Conservation (phyloP, 192 early-diverging fungal species). For the Podila horticola region DNA sequence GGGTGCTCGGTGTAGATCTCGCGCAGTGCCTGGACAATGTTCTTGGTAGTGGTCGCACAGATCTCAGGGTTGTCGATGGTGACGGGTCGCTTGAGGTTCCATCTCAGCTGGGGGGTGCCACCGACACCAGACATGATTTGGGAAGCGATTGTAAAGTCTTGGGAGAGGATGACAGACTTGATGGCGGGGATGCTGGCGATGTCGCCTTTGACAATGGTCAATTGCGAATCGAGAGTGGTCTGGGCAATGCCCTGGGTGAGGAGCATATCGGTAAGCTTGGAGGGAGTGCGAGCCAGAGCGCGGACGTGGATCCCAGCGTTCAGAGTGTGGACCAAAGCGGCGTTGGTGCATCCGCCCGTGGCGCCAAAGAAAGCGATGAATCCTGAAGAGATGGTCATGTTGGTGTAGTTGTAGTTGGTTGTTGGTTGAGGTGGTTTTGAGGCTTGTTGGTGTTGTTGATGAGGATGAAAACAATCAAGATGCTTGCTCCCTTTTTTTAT, state of each 20-base stretch:
- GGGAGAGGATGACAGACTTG: constrained; percentile 25
- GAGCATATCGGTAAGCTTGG: constrained; percentile 36
- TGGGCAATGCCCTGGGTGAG: constrained; percentile 24
- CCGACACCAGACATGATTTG: constrained; percentile 48
- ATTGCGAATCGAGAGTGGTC: constrained; percentile 13
- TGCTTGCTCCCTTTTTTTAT: no score
- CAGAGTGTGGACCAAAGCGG: constrained; percentile 28
- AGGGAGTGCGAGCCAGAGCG: constrained; percentile 39
- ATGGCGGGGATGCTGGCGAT: constrained; percentile 22
- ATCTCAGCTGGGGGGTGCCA: constrained; percentile 12
- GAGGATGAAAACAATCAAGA: no score
- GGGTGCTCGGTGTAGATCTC: constrained; percentile 28
- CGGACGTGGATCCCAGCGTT: constrained; percentile 28
- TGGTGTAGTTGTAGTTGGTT: constrained; percentile 1
- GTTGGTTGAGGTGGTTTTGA: not conserved
- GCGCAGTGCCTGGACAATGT: constrained; percentile 10
- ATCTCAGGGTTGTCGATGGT: constrained; percentile 20
- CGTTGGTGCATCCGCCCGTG: constrained; percentile 42
- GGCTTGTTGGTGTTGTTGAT: no score
- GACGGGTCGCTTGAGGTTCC: constrained; percentile 16
- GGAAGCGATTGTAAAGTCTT: constrained; percentile 16
- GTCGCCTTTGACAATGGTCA: constrained; percentile 35
- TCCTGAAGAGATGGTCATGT: not conserved
- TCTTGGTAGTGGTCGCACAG: no score
- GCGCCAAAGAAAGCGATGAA: constrained; percentile 48